Conservation (phyloP, 495 filamentous ascomycete species). For the Lasiosphaeria miniovina region DNA sequence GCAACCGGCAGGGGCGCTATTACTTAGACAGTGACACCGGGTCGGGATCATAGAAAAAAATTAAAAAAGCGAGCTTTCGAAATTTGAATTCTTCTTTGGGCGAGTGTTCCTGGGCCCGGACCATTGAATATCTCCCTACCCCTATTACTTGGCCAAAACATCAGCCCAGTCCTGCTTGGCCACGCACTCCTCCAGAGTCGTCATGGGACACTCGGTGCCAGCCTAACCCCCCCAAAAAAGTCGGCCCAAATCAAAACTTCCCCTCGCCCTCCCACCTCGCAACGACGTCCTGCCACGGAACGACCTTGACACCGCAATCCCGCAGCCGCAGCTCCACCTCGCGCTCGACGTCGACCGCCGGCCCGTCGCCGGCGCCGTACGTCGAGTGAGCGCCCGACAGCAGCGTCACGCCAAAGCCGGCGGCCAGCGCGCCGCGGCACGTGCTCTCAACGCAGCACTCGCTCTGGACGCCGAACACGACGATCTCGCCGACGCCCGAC, state of each 20-base stretch:
- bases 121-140: no score
- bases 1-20: no score
- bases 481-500: slow-evolving; percentile 18
- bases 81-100: no score
- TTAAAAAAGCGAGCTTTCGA: no score
- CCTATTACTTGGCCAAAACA: slow-evolving; percentile 11
- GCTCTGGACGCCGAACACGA: slow-evolving; percentile 35
- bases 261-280: background rate
- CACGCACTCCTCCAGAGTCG: slow-evolving; percentile 28
- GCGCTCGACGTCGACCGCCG: slow-evolving; percentile 28
- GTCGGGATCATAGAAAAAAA: no score
- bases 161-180: slow-evolving; percentile 25
- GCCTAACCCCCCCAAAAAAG: no score
- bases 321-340: slow-evolving; percentile 27
- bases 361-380: slow-evolving; percentile 23
- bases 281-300: slow-evolving; percentile 25
- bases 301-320: slow-evolving; percentile 17
- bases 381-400: slow-evolving; percentile 37
- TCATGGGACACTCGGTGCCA: slow-evolving; percentile 36
- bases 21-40: no score
- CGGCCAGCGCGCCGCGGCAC: slow-evolving; percentile 26
- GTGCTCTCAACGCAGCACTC: slow-evolving; percentile 34
- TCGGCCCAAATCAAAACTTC: background rate
- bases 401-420: slow-evolving; percentile 29
- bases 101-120: no score